These are phyloP conservation scores for Aristolochia fimbriata DNA, from an alignment of 164 flowering plant genomes.

Conservation along the genomic window DNA sequence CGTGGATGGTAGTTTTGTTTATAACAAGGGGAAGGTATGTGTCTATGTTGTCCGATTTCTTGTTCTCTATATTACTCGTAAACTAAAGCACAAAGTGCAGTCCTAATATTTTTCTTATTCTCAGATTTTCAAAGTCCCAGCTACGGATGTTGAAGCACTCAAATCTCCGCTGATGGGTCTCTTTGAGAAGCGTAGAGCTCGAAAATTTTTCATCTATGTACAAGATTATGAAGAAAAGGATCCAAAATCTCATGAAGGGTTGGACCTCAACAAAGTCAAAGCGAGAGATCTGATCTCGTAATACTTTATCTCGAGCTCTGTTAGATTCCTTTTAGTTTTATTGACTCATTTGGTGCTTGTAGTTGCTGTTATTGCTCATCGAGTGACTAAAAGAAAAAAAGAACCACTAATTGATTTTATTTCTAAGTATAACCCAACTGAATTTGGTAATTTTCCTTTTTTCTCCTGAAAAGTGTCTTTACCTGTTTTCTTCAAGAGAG, in stretches of 20 bases:
- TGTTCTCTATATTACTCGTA: background rate
- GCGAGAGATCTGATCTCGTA: slow-evolving; percentile 79
- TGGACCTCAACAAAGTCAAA: slow-evolving; percentile 64
- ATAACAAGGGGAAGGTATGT: slow-evolving; percentile 84
- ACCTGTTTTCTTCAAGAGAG: no score
- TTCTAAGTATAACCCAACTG: no score
- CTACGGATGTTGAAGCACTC: slow-evolving; percentile 94
- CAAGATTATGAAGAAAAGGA: slow-evolving; percentile 88
- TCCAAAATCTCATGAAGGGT: slow-evolving; percentile 88
- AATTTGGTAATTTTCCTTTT: no score
- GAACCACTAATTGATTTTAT: no score
- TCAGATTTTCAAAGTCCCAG: slow-evolving; percentile 90
- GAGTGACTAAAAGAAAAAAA: no score
- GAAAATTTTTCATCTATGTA: slow-evolving; percentile 89
- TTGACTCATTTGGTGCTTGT: background rate
- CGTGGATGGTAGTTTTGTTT: slow-evolving; percentile 96
- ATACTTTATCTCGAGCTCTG: slow-evolving; percentile 1
- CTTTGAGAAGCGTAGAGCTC: slow-evolving; percentile 88
- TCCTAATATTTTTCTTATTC: background rate
- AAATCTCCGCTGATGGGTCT: slow-evolving; percentile 89
- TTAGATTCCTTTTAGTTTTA: background rate
- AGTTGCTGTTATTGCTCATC: no score
- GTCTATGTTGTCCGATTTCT: background rate
- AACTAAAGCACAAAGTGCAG: background rate
- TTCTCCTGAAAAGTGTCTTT: no score